These are phyloP conservation scores for Yamadazyma atmosphaerica DNA, from an alignment of 1,139 yeast genomes.

Conservation along the genomic window DNA sequence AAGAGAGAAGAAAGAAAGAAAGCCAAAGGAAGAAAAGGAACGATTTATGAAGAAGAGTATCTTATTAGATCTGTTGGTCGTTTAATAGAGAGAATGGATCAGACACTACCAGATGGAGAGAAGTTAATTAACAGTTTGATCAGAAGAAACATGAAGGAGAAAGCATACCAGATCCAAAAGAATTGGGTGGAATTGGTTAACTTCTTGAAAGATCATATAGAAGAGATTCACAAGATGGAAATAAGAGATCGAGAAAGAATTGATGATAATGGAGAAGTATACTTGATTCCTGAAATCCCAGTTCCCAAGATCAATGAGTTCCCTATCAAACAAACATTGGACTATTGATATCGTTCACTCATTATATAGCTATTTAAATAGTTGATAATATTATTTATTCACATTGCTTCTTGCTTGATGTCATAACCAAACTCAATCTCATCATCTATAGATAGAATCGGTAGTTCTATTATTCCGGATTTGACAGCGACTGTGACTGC, in stretches of 20 bases:
- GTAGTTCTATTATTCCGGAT: slow-evolving; percentile 34
- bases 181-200: slow-evolving; percentile 59
- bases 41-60: slow-evolving; percentile 95
- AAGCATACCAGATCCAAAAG: slow-evolving; percentile 80
- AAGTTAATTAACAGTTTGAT: slow-evolving; percentile 73
- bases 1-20: slow-evolving; percentile 94
- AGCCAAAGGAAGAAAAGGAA: slow-evolving; percentile 97
- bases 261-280: slow-evolving; percentile 85
- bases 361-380: no score
- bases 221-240: slow-evolving; percentile 75
- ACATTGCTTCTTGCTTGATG: slow-evolving; percentile 1
- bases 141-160: slow-evolving; percentile 71
- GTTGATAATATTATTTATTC: no score
- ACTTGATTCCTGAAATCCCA: slow-evolving; percentile 71
- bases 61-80: slow-evolving; percentile 86
- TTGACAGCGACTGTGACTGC: slow-evolving; percentile 53
- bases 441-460: slow-evolving; percentile 4
- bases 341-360: slow-evolving; percentile 39
- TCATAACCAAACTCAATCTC: neutral
- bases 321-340: slow-evolving; percentile 56
- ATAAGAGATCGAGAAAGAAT: slow-evolving; percentile 85
- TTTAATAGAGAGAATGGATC: slow-evolving; percentile 76
- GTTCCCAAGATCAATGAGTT: slow-evolving; percentile 61
- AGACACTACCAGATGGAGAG: slow-evolving; percentile 72
- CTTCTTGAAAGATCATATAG: slow-evolving; percentile 57